A percentile compares a stretch with the other conserved stretches of the same genome.
Evolutionary conservation across 2,329 filamentous ascomycete species (phyloP).

Genomic region (Calonectria crousiana): DNA sequence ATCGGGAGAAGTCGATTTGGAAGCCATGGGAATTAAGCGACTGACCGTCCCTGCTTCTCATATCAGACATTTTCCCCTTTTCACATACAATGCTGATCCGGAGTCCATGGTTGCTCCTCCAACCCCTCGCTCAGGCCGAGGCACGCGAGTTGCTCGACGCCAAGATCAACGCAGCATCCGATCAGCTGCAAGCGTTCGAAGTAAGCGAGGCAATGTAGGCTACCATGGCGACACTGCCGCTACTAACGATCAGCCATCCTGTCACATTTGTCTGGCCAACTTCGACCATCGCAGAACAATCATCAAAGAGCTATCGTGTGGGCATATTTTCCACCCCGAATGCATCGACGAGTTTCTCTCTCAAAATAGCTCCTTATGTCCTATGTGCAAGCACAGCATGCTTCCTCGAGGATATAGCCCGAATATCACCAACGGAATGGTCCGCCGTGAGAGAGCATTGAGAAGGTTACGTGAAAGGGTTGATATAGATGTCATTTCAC

Average conservation of each 20-base stretch:
- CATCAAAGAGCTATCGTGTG: constrained; percentile 88
- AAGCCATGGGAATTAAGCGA: constrained; percentile 86
- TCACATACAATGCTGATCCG: constrained; percentile 76
- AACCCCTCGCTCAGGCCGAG: constrained; percentile 52
- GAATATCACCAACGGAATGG: constrained; percentile 86
- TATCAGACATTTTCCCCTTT: constrained; percentile 81
- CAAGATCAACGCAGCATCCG: constrained; percentile 45
- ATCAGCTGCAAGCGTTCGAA: constrained; percentile 49
- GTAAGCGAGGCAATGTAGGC: constrained; percentile 53
- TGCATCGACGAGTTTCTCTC: constrained; percentile 90
- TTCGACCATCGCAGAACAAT: constrained; percentile 77
- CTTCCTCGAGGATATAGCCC: constrained; percentile 77
- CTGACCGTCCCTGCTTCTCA: constrained; percentile 80
- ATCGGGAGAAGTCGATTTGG: constrained; percentile 85
- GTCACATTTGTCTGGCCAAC: constrained; percentile 90
- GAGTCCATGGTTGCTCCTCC: constrained; percentile 52
- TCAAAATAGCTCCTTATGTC: constrained; percentile 86
- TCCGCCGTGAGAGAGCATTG: constrained; percentile 80
- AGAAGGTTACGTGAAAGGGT: constrained; percentile 69
- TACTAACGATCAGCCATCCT: constrained; percentile 80
- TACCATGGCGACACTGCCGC: constrained; percentile 53
- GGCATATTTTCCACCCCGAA: constrained; percentile 92
- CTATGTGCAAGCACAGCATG: constrained; percentile 88
- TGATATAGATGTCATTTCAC: constrained; percentile 54
- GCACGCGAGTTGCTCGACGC: constrained; percentile 46